A percentile compares a stretch with the other conserved stretches of the same genome.
Conservation (phyloP, 108 stramenopile genomes). For the Nannochloropsis oceanica region DNA sequence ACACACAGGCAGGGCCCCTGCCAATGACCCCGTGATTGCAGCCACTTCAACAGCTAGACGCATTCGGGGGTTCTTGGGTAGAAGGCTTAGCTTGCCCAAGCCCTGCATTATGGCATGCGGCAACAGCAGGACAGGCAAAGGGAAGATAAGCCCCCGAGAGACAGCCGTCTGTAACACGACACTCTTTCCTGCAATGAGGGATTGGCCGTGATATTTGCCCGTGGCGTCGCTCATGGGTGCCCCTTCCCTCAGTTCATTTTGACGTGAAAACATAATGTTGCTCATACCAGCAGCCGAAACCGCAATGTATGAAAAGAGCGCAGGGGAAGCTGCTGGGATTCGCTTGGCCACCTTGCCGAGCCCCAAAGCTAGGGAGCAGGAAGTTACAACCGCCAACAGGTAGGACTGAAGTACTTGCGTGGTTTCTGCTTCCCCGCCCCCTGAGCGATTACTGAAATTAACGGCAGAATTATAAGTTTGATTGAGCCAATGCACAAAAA, state of each 20-base stretch:
- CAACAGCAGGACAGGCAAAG: background rate
- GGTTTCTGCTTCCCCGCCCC: background rate
- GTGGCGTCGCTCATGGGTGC: background rate
- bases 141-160: background rate
- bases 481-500: conserved; percentile 6
- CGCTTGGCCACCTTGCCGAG: background rate
- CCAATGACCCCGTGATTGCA: background rate
- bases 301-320: background rate
- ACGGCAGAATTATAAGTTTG: conserved; percentile 7
- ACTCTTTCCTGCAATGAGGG: background rate
- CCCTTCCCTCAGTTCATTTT: background rate
- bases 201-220: background rate
- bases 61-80: background rate
- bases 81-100: background rate
- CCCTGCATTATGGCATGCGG: background rate
- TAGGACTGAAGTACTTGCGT: background rate
- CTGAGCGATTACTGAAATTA: conserved; percentile 1
- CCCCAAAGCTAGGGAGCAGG: background rate
- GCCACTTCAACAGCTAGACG: background rate
- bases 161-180: background rate
- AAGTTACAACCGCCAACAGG: background rate
- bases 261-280: background rate
- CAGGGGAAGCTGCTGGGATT: background rate
- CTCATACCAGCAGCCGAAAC: background rate
- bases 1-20: background rate